Conservation (phyloP, 2,329 filamentous ascomycete genomes). For the Ambrosiella cleistominuta region DNA sequence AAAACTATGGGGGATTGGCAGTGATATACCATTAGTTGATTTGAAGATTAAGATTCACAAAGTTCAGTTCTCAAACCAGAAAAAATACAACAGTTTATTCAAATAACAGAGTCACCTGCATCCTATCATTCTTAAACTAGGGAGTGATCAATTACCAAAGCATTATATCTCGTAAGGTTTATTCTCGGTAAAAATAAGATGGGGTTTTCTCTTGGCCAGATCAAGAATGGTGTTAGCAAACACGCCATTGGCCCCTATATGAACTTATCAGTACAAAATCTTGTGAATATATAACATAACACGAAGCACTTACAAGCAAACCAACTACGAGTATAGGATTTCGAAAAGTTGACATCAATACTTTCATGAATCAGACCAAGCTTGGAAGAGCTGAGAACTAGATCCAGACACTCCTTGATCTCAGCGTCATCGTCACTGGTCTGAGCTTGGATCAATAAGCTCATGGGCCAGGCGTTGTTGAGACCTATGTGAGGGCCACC, state of each 20-base stretch:
- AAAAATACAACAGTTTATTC: not conserved
- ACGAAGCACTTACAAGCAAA: slow-evolving; percentile 48
- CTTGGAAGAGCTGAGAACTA: slow-evolving; percentile 58
- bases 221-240: slow-evolving; percentile 87
- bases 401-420: slow-evolving; percentile 52
- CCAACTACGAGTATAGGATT: slow-evolving; percentile 77
- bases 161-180: slow-evolving; percentile 36
- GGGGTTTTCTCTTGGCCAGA: slow-evolving; percentile 71
- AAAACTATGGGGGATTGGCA: slow-evolving; percentile 9
- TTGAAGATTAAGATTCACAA: not conserved
- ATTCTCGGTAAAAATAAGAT: slow-evolving; percentile 57
- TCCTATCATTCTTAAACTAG: not conserved
- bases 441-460: slow-evolving; percentile 75
- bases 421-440: slow-evolving; percentile 71
- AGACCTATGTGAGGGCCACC: slow-evolving; percentile 68
- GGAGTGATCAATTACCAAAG: not conserved
- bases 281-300: not conserved
- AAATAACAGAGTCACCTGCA: not conserved
- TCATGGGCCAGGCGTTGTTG: slow-evolving; percentile 95
- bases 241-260: slow-evolving; percentile 71
- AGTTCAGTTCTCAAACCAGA: not conserved
- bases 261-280: slow-evolving; percentile 4
- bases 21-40: not conserved
- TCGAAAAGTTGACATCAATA: slow-evolving; percentile 54
- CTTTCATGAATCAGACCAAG: slow-evolving; percentile 84